Conservation (phyloP, 164 flowering plant species). For the Nelumbo lutea region DNA sequence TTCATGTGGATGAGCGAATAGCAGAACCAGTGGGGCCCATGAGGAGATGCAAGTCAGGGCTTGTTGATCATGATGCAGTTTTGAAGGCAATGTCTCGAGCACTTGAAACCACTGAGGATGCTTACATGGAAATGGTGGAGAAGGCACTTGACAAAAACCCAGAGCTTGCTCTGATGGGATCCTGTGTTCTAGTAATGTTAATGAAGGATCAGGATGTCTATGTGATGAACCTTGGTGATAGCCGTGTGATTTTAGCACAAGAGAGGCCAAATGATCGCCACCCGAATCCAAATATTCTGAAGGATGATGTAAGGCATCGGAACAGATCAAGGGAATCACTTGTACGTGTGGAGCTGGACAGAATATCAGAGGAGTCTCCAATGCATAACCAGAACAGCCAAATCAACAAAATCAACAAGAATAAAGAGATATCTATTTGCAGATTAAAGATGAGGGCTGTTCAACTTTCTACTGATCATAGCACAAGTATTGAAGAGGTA, state of each 20-base stretch:
- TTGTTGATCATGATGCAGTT: slow-evolving; percentile 49
- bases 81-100: slow-evolving; percentile 56
- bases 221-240: slow-evolving; percentile 72
- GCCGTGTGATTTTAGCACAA: slow-evolving; percentile 61
- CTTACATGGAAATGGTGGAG: slow-evolving; percentile 61
- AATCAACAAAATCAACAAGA: slow-evolving; percentile 35
- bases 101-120: slow-evolving; percentile 50
- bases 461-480: slow-evolving; percentile 67
- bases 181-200: slow-evolving; percentile 64
- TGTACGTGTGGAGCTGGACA: slow-evolving; percentile 55
- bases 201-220: slow-evolving; percentile 75
- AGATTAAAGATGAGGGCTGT: slow-evolving; percentile 54
- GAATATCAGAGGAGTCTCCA: slow-evolving; percentile 62
- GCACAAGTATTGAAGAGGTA: slow-evolving; percentile 62
- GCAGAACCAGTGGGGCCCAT: slow-evolving; percentile 31
- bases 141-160: slow-evolving; percentile 44
- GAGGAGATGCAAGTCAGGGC: slow-evolving; percentile 49
- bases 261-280: slow-evolving; percentile 41
- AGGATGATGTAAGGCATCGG: slow-evolving; percentile 41
- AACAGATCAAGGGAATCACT: slow-evolving; percentile 54
- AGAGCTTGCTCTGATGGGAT: slow-evolving; percentile 70
- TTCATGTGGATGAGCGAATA: slow-evolving; percentile 27
- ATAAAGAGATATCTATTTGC: slow-evolving; percentile 40
- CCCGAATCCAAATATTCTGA: slow-evolving; percentile 27
- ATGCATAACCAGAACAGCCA: slow-evolving; percentile 39